Evolutionary conservation across 2,329 filamentous ascomycete species (phyloP).

Genomic region (Dendryphion nanum): DNA sequence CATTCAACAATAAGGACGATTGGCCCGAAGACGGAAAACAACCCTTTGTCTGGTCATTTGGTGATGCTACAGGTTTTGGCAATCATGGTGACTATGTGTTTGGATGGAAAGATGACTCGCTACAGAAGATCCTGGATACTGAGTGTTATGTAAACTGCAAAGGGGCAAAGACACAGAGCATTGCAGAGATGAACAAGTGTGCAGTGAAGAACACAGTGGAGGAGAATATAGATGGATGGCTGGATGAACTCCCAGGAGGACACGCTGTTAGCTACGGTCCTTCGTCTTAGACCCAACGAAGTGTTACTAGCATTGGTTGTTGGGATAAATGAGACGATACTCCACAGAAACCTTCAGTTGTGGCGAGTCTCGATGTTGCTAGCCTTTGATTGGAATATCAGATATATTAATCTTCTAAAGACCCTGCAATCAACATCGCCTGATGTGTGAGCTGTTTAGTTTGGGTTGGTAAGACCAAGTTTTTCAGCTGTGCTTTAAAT

Average conservation of each 20-base stretch:
- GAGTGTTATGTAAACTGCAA: constrained; percentile 5
- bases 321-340: too few relatives aligned
- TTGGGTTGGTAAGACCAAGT: too few relatives aligned
- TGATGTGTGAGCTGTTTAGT: too few relatives aligned
- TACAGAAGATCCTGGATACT: constrained; percentile 9
- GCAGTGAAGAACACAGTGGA: background rate
- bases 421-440: too few relatives aligned
- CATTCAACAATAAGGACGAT: constrained; percentile 20
- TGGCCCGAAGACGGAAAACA: constrained; percentile 11
- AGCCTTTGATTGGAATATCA: too few relatives aligned
- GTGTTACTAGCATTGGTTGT: too few relatives aligned
- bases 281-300: too few relatives aligned
- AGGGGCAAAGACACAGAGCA: background rate
- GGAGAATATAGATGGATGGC: constrained; percentile 4
- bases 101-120: constrained; percentile 14
- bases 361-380: too few relatives aligned
- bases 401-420: too few relatives aligned
- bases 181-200: constrained; percentile 2
- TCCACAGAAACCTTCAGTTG: too few relatives aligned
- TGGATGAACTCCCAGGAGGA: constrained; percentile 2
- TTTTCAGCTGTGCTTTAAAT: too few relatives aligned
- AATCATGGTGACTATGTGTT: constrained; percentile 17
- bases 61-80: constrained; percentile 1
- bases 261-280: too few relatives aligned
- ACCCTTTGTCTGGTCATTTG: constrained; percentile 16